These are phyloP conservation scores for Stephanodiscus minutulus DNA, from an alignment of 108 stramenopile genomes.

Conservation along the genomic window DNA sequence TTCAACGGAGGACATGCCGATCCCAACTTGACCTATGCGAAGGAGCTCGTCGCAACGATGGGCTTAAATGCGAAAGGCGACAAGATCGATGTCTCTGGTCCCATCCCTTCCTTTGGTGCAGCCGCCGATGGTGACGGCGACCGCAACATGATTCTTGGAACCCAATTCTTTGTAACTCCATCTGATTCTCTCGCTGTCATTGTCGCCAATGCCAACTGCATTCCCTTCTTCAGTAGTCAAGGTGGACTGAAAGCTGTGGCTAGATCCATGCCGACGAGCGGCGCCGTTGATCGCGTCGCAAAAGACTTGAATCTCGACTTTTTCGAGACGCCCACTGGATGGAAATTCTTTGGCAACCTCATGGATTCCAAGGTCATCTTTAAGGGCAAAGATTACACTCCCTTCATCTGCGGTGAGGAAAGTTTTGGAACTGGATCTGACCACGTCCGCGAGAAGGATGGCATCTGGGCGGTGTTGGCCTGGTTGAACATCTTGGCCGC, in stretches of 20 bases:
- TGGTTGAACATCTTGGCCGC: constrained; percentile 96
- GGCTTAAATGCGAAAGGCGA: constrained; percentile 88
- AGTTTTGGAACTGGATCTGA: constrained; percentile 98
- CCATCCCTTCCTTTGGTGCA: constrained; percentile 95
- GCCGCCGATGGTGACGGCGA: constrained; percentile 99
- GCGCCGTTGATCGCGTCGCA: constrained; percentile 98
- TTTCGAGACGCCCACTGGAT: constrained; percentile 99
- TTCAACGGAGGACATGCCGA: constrained; percentile 99
- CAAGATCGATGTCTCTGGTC: constrained; percentile 72
- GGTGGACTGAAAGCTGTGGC: constrained; percentile 98
- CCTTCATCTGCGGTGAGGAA: constrained; percentile 99
- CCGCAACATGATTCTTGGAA: constrained; percentile 99
- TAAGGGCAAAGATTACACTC: constrained; percentile 92
- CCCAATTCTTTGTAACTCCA: constrained; percentile 99
- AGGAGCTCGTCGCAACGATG: constrained; percentile 93
- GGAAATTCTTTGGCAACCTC: constrained; percentile 99
- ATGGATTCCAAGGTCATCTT: constrained; percentile 97
- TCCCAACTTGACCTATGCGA: constrained; percentile 99
- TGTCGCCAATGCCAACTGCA: constrained; percentile 94
- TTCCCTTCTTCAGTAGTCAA: constrained; percentile 95
- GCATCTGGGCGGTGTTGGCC: constrained; percentile 99
- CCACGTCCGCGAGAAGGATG: constrained; percentile 99
- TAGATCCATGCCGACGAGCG: constrained; percentile 98
- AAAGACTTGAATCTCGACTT: constrained; percentile 89
- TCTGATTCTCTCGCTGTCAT: constrained; percentile 98